Evolutionary conservation across 2,329 filamentous ascomycete genomes (phyloP), one percentile per base, ranked within the genome.

Genomic region (Aureobasidium sp.): DNA sequence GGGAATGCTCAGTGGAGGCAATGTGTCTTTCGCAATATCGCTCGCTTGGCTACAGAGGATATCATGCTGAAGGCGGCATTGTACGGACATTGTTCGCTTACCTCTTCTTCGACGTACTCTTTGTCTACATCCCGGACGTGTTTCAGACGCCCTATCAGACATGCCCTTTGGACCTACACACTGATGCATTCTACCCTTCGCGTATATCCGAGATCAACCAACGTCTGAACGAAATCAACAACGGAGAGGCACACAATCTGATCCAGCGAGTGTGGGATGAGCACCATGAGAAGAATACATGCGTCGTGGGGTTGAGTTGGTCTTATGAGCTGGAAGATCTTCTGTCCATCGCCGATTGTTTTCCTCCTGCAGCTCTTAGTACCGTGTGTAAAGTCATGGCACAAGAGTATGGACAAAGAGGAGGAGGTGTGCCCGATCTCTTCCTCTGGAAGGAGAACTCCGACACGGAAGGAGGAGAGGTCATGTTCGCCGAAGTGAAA

Each of bases 101-200:
- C 70, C 83, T 99, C 19, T 96, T 97, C 78, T 94, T 87, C 77
- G 93, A 99, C 73, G 84, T 97, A 27, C 78, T 99, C 7, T 97
- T 97, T 75, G 80, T 91, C 29, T 96, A 96, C 73, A 84, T 97
- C 5, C 93, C 94, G 29, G 96, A 97, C 68, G 93, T 99, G 61
- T 99, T 99, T 74, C 93, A 97, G 72, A 99, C 94, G 6, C 85
- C 88, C 0, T 99, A 90, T 72, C 94, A 99, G 74, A 96, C 91
- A 0, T 96, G 91, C 70, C 94, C 94, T 0, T 78, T 99, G 3
- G 94, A 99, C 72, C 78, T 99, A 6, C 89, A 95, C 71, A 96
- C 92, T 0, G 94, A 99, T 72, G 86, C 89, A 2, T 99, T 99
- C 77, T 97, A 90, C 71, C 84, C 90, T 0, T 85, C 87, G 0